Evolutionary conservation across 768 basidiomycete genomes (phyloP), one percentile per base, ranked within the genome.

Genomic region (Hirschioporus abietinus): DNA sequence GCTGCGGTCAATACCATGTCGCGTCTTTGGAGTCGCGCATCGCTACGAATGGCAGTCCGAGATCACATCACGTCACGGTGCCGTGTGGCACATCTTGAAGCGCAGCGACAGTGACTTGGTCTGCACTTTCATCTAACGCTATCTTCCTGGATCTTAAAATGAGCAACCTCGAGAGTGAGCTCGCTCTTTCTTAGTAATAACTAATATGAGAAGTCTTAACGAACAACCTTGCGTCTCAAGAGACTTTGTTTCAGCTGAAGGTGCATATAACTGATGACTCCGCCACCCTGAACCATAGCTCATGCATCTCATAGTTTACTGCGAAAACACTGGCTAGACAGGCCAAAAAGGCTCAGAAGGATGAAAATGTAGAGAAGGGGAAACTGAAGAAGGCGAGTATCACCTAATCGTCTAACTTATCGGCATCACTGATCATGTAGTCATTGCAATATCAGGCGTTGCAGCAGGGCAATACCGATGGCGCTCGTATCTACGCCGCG

Each of bases 221-320:
- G 65, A 84, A 67, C 30, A 30, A 8, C 30, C 8, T 30, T 30
- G 30, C 30, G 42, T 68, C 66, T 36, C 71, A 5, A 99, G 96
- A 99, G 80, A 95, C 93, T 34, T 84, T 99, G n/a, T 99, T 99
- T 75, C 94, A 98, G 79, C 91, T 99, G 72, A 99, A 99, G 86
- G 96, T 95, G 67, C 61, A 77, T 68, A 66, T 63, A 66, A 67
- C 71, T 71, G 64, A 70, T 64, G 27, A 60, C 30, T 26, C 52
- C 23, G 27, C 5, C 17, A n/a, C n/a, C 34, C 25, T 61, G 58
- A 26, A 2, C 4, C 9, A 64, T 23, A 17, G 6, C 58, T 18
- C 23, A 52, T 25, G 18, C 12, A 25, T 42, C 65, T 64, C 66
- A 35, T 72, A 99, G 96, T 99, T 99, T 83, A 99, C 97, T 23